A percentile compares a stretch with the other conserved stretches of the same genome.
phyloP scores from a whole-genome alignment of 306 rosid genomes.

The Heteromeles arbutifolia region DNA sequence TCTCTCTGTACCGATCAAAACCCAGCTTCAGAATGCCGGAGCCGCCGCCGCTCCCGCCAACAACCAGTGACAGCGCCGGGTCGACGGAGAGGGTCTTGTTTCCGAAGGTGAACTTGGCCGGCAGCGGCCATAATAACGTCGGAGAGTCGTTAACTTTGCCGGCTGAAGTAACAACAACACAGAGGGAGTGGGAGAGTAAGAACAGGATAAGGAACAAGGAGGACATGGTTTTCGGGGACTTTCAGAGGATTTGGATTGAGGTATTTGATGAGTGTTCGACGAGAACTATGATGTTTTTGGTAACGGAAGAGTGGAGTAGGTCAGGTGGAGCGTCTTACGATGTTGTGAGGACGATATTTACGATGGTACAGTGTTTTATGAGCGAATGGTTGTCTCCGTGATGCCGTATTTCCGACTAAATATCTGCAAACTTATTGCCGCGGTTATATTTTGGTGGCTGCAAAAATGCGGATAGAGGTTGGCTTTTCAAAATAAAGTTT shows the following conservation, averaged over 20 bases:
- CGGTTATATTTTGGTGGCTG: no score
- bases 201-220: conserved; percentile 12
- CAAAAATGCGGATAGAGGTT: no score
- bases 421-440: no score
- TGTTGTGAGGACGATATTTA: background rate
- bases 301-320: background rate
- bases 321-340: background rate
- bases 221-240: background rate
- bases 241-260: background rate
- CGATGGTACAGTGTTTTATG: no score
- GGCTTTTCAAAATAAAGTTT: no score
- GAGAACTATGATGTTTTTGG: background rate
- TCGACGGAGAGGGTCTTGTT: conserved; percentile 55
- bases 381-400: no score
- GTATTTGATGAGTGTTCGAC: no score
- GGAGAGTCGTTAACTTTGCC: conserved; percentile 31
- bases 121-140: conserved; percentile 84
- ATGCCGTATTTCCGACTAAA: no score
- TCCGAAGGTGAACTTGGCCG: conserved; percentile 57
- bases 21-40: conserved; percentile 47
- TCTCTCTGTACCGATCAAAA: conserved; percentile 63
- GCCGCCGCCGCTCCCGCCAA: conserved; percentile 37
- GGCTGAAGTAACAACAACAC: conserved; percentile 10
- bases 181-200: conserved; percentile 15
- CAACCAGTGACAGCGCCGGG: conserved; percentile 50